Evolutionary conservation across 2,329 filamentous ascomycete species (phyloP).

Genomic region (Pseudogymnoascus sp.): DNA sequence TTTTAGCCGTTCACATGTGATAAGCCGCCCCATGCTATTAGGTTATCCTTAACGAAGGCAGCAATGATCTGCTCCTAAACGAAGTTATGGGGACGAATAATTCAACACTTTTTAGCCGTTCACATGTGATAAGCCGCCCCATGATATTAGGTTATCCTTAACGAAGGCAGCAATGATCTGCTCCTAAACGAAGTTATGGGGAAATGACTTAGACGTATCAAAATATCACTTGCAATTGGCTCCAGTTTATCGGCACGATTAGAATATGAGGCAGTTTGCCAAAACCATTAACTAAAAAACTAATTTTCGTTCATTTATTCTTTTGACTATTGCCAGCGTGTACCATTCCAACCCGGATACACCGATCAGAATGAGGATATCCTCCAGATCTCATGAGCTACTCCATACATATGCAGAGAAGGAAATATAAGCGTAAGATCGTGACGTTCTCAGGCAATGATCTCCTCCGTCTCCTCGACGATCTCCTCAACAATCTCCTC

Average conservation of each 20-base stretch:
- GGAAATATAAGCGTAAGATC: constrained; percentile 8
- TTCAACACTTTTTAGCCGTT: neutral
- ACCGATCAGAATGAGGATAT: constrained; percentile 9
- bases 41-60: neutral
- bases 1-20: neutral
- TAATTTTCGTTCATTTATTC: constrained; percentile 6
- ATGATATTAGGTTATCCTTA: neutral
- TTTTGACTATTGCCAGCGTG: constrained; percentile 5
- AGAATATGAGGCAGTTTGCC: neutral
- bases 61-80: neutral
- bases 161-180: neutral
- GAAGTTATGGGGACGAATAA: neutral
- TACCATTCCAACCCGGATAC: constrained; percentile 7
- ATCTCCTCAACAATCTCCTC: constrained; percentile 85
- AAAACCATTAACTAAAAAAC: constrained; percentile 8
- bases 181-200: neutral
- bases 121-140: neutral
- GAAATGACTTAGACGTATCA: neutral
- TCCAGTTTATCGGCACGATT: neutral
- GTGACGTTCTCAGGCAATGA: constrained; percentile 28
- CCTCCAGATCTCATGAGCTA: constrained; percentile 9
- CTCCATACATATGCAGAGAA: constrained; percentile 10
- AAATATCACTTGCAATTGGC: neutral
- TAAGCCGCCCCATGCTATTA: neutral
- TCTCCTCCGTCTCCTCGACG: constrained; percentile 76